A percentile compares a stretch with the other conserved stretches of the same genome.
Conservation (phyloP, 2,329 filamentous ascomycete genomes). For the Sporothrix globosa region DNA sequence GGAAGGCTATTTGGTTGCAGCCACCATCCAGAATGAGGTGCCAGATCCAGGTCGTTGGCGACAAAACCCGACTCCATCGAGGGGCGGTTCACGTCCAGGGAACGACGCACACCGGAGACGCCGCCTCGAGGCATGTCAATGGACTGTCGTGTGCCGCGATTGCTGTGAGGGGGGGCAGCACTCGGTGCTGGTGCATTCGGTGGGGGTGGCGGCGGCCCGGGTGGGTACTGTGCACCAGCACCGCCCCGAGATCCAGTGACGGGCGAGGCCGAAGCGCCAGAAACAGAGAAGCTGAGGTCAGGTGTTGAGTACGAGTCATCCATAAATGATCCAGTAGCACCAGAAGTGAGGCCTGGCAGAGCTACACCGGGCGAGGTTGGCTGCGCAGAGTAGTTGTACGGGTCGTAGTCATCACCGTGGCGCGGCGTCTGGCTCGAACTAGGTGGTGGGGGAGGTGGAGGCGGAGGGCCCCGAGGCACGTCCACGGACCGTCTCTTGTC, state of each 20-base stretch:
- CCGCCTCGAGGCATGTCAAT: conserved; percentile 59
- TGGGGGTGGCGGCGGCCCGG: conserved; percentile 47
- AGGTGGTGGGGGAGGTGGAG: conserved; percentile 61
- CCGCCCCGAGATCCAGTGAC: conserved; percentile 45
- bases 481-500: conserved; percentile 68
- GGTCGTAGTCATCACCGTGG: conserved; percentile 70
- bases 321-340: conserved; percentile 47
- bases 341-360: conserved; percentile 42
- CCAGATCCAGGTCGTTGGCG: conserved; percentile 83
- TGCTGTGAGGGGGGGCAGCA: conserved; percentile 31
- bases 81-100: conserved; percentile 75
- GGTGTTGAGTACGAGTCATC: conserved; percentile 55
- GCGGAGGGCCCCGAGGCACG: conserved; percentile 69
- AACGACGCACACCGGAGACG: conserved; percentile 54
- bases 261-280: conserved; percentile 46
- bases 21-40: conserved; percentile 81
- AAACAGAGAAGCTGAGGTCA: conserved; percentile 39
- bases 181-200: conserved; percentile 39
- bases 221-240: conserved; percentile 15
- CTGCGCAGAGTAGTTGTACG: conserved; percentile 58
- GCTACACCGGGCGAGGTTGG: conserved; percentile 41
- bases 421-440: conserved; percentile 47
- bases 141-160: conserved; percentile 58
- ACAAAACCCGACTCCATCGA: conserved; percentile 81
- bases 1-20: conserved; percentile 76